Base-by-base conservation (phyloP, 75 land plant genomes). In the Adiantum capillusveneris region DNA sequence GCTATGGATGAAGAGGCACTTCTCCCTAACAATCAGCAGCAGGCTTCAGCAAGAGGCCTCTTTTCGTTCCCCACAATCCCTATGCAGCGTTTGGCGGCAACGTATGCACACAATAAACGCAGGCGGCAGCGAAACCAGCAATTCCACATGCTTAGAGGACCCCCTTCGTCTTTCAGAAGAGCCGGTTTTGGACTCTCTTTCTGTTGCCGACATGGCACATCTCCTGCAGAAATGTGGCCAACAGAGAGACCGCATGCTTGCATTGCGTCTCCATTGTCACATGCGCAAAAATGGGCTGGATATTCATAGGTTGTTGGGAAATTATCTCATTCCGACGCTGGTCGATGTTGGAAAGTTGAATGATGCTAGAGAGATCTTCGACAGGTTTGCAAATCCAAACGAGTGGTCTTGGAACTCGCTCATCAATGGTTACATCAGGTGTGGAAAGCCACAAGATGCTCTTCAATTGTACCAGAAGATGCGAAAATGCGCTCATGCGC, bases 401-500 rank as follows among this genome's bases (percentile, higher is more conserved):
- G 57, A 55, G 24, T 30, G 31, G 31, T 55, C 57, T 30, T 55
- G 57, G 57, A 55, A 27, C 11, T 14, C 27, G 11, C 57, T 55
- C 31, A 55, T 55, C 3, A 28, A 27, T 28, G 57, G 57, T 2
- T 55, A 55, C 31, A 55, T 55, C 31, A 24, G 21, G 3, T 24
- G 31, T 26, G 57, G 27, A 22, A 17, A 26, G 18, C 31, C 31
- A 2, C 22, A 31, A 9, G 34, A 59, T 5, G 61, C 61, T 19
- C 61, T 59, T 7, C 3, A 39, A 2, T 36, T 59, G 61, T 59
- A 34, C 44, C 45, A 59, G 44, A 30, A 36, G 44, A 59, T 59
- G 61, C 6, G 18, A 26, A 55, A 28, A 24, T 20, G 57, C 57
- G 16, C 21, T 3, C 2, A 20, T 21, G 52, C 11, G 6, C 25